These are phyloP conservation scores for Aureobasidium lini DNA, from an alignment of 2,329 filamentous ascomycete genomes.

Conservation along the genomic window DNA sequence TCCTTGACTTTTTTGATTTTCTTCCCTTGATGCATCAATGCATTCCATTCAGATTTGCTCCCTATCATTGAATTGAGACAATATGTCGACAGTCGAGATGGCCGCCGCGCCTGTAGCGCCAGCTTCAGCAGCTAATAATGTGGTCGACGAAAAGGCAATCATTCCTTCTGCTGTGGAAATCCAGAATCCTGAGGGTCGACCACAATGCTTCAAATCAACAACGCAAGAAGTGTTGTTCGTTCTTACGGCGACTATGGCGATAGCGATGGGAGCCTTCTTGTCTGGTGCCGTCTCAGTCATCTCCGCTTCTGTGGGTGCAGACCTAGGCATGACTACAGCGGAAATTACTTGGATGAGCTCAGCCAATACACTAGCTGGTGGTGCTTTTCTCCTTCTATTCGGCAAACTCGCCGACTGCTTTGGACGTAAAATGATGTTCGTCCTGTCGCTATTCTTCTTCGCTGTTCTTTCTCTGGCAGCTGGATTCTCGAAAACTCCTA, in stretches of 20 bases:
- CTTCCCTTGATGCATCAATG: not conserved
- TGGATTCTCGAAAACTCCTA: conserved; percentile 52
- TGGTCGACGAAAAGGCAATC: not conserved
- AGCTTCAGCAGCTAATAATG: not conserved
- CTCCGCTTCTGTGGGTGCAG: conserved; percentile 51
- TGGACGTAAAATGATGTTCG: conserved; percentile 55
- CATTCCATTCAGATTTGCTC: not conserved
- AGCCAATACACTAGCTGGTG: conserved; percentile 54
- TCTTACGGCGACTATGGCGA: conserved; percentile 58
- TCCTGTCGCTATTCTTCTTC: conserved; percentile 53
- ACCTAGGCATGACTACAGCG: conserved; percentile 56
- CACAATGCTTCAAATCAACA: conserved; percentile 55
- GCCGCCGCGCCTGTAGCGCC: not conserved
- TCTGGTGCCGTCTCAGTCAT: conserved; percentile 54
- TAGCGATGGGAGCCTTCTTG: conserved; percentile 55
- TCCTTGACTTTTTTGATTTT: not conserved
- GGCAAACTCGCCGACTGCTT: conserved; percentile 60
- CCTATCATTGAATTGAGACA: not conserved
- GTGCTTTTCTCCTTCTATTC: conserved; percentile 59
- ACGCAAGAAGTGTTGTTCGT: conserved; percentile 59
- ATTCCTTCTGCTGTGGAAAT: not conserved
- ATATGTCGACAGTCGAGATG: conserved; percentile 2
- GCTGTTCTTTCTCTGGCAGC: conserved; percentile 49
- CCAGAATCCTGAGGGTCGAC: conserved; percentile 29
- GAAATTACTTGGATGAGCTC: conserved; percentile 63